A percentile compares a stretch with the other conserved stretches of the same genome.
These are phyloP conservation scores for Neurospora tetraspora DNA, from an alignment of 495 filamentous ascomycete species.

Conservation along the genomic window DNA sequence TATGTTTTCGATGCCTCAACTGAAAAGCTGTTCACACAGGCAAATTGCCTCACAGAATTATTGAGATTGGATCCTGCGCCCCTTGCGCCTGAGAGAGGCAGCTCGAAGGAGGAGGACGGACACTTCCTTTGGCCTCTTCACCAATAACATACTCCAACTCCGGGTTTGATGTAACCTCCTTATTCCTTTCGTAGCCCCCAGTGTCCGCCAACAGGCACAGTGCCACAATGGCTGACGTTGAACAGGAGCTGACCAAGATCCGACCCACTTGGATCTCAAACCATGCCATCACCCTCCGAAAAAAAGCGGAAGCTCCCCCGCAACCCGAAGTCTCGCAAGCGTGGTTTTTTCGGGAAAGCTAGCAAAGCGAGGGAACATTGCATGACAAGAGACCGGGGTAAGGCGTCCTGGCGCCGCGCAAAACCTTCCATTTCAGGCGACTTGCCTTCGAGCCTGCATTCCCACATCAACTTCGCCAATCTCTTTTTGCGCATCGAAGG, in stretches of 20 bases:
- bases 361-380: not conserved
- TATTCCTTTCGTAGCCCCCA: not conserved
- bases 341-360: not conserved
- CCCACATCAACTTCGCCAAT: too few relatives aligned
- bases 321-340: not conserved
- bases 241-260: not conserved
- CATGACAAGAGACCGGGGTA: too few relatives aligned
- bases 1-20: not conserved
- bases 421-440: too few relatives aligned
- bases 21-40: not conserved
- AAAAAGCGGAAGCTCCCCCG: not conserved
- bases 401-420: too few relatives aligned
- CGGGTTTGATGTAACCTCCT: not conserved
- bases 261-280: not conserved
- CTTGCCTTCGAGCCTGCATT: too few relatives aligned
- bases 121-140: not conserved
- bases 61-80: not conserved
- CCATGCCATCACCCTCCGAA: not conserved
- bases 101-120: not conserved
- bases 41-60: not conserved
- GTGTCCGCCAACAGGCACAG: not conserved
- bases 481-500: too few relatives aligned
- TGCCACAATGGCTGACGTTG: not conserved
- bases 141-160: not conserved
- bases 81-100: not conserved